Conservation (phyloP, 1,284 basidiomycete genomes). For the Agroathelia rolfsii region DNA sequence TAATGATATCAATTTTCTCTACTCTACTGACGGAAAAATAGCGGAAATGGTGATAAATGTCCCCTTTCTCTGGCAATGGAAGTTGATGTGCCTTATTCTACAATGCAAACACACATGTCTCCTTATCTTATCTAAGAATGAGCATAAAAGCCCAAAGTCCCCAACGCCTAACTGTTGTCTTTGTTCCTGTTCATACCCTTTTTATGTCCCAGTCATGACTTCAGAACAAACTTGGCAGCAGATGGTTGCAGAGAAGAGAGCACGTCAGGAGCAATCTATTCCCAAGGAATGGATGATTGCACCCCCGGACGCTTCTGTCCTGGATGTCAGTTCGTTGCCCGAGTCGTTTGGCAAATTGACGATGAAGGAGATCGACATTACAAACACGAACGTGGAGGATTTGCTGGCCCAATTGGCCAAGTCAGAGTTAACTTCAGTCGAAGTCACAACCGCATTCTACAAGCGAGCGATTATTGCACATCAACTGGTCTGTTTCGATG, state of each 20-base stretch:
- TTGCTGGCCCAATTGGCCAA: constrained; percentile 30
- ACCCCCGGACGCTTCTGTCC: constrained; percentile 19
- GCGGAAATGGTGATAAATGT: too few relatives aligned
- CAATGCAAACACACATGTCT: too few relatives aligned
- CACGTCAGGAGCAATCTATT: constrained; percentile 34
- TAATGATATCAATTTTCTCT: too few relatives aligned
- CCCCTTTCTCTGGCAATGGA: too few relatives aligned
- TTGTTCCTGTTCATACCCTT: neutral
- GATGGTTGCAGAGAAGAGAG: constrained; percentile 30
- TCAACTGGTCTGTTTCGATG: constrained; percentile 34
- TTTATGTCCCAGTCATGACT: too few relatives aligned
- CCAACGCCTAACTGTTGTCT: too few relatives aligned
- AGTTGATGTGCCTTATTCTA: too few relatives aligned
- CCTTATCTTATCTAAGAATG: too few relatives aligned
- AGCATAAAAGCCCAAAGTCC: too few relatives aligned
- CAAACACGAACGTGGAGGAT: constrained; percentile 30
- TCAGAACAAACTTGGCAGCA: constrained; percentile 32
- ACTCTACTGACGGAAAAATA: too few relatives aligned
- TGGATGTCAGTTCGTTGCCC: constrained; percentile 34
- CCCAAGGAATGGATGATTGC: constrained; percentile 37
- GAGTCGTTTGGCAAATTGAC: constrained; percentile 35
- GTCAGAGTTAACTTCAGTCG: constrained; percentile 31
- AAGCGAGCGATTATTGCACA: constrained; percentile 53
- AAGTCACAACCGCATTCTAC: constrained; percentile 46
- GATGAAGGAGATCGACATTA: constrained; percentile 37